Percentiles rank a stretch among this genome's conserved stretches.
These are phyloP conservation scores for Pseudocercospora eumusae DNA, from an alignment of 2,329 filamentous ascomycete species.

Conservation along the genomic window DNA sequence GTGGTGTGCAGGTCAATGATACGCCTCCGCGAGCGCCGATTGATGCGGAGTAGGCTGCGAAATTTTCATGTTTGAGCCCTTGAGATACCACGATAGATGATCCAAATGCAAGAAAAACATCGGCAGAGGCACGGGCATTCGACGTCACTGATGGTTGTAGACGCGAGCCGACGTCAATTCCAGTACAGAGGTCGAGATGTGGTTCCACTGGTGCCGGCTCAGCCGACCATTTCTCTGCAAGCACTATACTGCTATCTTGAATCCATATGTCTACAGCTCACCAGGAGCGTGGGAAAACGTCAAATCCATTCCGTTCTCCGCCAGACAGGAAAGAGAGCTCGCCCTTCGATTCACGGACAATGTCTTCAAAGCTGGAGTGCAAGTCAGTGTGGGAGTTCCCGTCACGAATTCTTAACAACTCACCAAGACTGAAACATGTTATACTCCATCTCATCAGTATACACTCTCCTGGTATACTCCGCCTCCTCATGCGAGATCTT, in stretches of 20 bases:
- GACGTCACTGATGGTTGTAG: no score
- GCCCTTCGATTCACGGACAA: conserved; percentile 25
- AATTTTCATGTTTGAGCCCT: not conserved
- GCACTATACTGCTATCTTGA: not conserved
- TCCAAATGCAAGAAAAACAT: not conserved
- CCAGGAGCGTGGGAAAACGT: conserved; percentile 25
- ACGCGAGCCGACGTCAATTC: no score
- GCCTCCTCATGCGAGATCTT: conserved; percentile 69
- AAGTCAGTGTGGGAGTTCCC: conserved; percentile 4
- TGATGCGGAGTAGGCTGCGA: conserved; percentile 66
- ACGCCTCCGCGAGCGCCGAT: conserved; percentile 71
- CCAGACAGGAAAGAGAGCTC: conserved; percentile 27
- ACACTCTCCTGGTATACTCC: conserved; percentile 52
- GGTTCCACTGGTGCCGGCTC: not conserved
- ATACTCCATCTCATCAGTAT: conserved; percentile 29
- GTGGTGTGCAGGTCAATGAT: conserved; percentile 85
- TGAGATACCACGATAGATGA: not conserved
- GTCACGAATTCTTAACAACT: conserved; percentile 3
- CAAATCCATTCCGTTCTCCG: conserved; percentile 26
- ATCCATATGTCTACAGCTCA: not conserved
- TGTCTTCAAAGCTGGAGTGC: conserved; percentile 25
- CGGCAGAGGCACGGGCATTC: no score
- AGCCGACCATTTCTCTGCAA: not conserved
- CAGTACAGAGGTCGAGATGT: no score
- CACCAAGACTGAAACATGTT: conserved; percentile 29